phyloP scores from a whole-genome alignment of 2,329 filamentous ascomycete species.

The Calycina marina region DNA sequence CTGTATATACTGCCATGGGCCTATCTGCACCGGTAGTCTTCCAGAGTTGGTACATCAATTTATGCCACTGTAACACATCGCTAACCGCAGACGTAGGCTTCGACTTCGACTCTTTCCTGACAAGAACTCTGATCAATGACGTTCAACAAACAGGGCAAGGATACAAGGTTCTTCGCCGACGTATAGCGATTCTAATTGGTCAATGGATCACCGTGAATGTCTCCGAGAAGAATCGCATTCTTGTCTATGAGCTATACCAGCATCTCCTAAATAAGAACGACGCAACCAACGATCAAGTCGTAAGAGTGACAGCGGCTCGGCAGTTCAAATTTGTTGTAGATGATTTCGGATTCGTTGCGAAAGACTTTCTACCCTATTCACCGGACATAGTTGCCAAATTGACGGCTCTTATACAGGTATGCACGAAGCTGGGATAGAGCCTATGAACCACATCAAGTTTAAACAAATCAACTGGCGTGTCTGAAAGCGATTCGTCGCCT shows the following conservation, averaged over 20 bases:
- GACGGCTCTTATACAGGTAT: slow-evolving; percentile 53
- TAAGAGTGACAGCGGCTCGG: slow-evolving; percentile 78
- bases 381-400: slow-evolving; percentile 57
- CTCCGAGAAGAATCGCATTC: slow-evolving; percentile 47
- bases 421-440: too few relatives aligned
- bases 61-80: background rate
- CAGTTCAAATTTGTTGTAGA: slow-evolving; percentile 71
- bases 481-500: too few relatives aligned
- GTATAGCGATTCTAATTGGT: slow-evolving; percentile 77
- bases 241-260: slow-evolving; percentile 80
- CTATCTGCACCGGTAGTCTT: slow-evolving; percentile 66
- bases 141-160: slow-evolving; percentile 46
- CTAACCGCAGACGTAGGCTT: slow-evolving; percentile 28
- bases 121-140: slow-evolving; percentile 62
- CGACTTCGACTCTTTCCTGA: slow-evolving; percentile 72
- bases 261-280: slow-evolving; percentile 71
- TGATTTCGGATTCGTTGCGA: slow-evolving; percentile 66
- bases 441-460: too few relatives aligned
- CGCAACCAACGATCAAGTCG: slow-evolving; percentile 74
- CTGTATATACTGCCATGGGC: slow-evolving; percentile 86
- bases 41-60: slow-evolving; percentile 26
- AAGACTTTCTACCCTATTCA: slow-evolving; percentile 64
- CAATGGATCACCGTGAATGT: slow-evolving; percentile 80
- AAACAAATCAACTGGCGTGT: too few relatives aligned
- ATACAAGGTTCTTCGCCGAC: slow-evolving; percentile 72